A percentile compares a stretch with the other conserved stretches of the same genome.
Evolutionary conservation across 129 eudicot species (phyloP).

Genomic region (Tagetes erecta): DNA sequence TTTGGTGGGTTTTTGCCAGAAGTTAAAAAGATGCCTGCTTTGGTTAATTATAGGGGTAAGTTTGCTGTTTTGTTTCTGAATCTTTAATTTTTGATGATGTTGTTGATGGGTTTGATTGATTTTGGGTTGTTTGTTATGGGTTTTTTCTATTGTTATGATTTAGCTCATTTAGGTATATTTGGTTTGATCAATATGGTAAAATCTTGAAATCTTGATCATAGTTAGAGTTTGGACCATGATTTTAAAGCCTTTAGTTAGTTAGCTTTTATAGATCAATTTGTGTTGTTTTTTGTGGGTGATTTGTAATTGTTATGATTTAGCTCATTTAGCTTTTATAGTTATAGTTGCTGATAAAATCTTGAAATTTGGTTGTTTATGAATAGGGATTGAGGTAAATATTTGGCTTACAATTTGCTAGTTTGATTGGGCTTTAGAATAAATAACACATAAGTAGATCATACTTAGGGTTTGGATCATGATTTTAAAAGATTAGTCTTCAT

Average conservation of each 20-base stretch:
- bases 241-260: neutral
- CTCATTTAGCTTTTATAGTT: neutral
- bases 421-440: conserved; percentile 1
- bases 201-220: neutral
- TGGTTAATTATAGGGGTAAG: conserved; percentile 90
- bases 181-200: neutral
- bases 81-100: neutral
- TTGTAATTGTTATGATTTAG: neutral
- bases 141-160: neutral
- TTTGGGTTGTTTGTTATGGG: neutral
- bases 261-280: neutral
- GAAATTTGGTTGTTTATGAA: conserved; percentile 6
- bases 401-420: conserved; percentile 2
- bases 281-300: too few relatives aligned
- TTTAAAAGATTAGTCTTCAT: neutral
- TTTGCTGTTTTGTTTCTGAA: conserved; percentile 9
- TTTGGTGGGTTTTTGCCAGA: conserved; percentile 40
- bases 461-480: conserved; percentile 8
- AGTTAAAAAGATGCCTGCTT: conserved; percentile 67
- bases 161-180: neutral
- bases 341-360: neutral
- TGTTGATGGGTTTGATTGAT: neutral
- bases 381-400: neutral
- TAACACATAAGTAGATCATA: neutral
- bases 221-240: neutral